Evolutionary conservation across 208 protist species (phyloP), one percentile per base, ranked within the genome.

Genomic region (Leptomonas seymouri): DNA sequence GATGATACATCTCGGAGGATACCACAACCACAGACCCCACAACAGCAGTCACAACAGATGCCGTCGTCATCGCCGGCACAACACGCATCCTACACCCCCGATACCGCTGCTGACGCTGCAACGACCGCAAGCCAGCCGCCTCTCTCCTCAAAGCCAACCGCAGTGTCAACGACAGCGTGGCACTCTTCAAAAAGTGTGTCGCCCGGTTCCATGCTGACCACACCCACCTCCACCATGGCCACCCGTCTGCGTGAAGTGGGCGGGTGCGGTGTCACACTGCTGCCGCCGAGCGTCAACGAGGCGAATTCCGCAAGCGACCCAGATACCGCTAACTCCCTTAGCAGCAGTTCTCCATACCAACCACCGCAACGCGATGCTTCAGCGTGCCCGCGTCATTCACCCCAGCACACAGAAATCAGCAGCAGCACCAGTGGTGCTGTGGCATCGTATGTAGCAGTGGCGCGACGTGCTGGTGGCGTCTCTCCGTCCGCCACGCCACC

Each of bases 191-290:
- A 53, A 53, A 25, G 14, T 20, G 11, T n/a, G 7, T 53, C 58
- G 3, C 42, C 42, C 2, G 18, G 25, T 3, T 51, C 44, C 16
- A 34, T 23, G 23, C 45, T 39, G 7, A 41, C 42, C 2, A 36
- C 58, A 7, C 16, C 58, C 4, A 42, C 53, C 25, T 23, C 45
- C 18, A 57, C 46, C 8, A 72, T 57, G 67, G 67, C 55, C 1
- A 16, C 55, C 3, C 67, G 56, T 9, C 46, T 63, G 55, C 56
- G 67, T 1, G 46, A 65, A 51, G 67, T 48, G 39, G 31, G 65
- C 28, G 14, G 48, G 18, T n/a, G 23, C 42, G 25, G 16, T 49
- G 45, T 6, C 44, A 46, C 46, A 4, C 46, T 65, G 2, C 23
- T 65, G 28, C 60, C 60, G 25, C 60, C 60, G 2, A 65, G 60